Conservation (phyloP, 257 asterid genomes). For the Coffea canephora region DNA sequence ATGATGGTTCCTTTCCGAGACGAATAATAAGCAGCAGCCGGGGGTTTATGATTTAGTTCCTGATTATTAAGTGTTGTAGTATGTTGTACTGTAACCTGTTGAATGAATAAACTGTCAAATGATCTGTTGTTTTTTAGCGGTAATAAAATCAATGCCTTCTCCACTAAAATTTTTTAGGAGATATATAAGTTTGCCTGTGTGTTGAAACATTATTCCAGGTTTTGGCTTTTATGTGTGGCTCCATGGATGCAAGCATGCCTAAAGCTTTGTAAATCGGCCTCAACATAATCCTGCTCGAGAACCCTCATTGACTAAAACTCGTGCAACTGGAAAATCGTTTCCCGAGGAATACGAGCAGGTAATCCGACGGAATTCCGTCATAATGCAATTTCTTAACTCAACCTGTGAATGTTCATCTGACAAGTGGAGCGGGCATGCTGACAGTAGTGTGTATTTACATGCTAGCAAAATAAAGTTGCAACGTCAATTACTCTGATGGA, state of each 20-base stretch:
- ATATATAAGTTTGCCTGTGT: no score
- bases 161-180: not conserved
- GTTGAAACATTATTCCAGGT: not conserved
- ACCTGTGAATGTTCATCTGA: no score
- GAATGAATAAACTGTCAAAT: not conserved
- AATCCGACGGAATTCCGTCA: no score
- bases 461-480: no score
- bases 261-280: not conserved
- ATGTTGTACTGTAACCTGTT: not conserved
- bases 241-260: not conserved
- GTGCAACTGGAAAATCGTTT: not conserved
- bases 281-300: not conserved
- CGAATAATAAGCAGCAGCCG: not conserved
- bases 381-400: no score
- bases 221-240: not conserved
- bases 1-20: not conserved
- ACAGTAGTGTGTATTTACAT: no score
- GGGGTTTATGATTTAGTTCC: not conserved
- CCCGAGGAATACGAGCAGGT: not conserved
- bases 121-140: not conserved
- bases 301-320: not conserved
- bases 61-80: conserved; percentile 2
- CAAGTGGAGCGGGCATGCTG: no score
- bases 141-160: not conserved
- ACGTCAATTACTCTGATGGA: no score